Percentiles rank a stretch among this genome's conserved stretches.
Conservation (phyloP, 202 grass and related monocot species). For the Panicum hallii region DNA sequence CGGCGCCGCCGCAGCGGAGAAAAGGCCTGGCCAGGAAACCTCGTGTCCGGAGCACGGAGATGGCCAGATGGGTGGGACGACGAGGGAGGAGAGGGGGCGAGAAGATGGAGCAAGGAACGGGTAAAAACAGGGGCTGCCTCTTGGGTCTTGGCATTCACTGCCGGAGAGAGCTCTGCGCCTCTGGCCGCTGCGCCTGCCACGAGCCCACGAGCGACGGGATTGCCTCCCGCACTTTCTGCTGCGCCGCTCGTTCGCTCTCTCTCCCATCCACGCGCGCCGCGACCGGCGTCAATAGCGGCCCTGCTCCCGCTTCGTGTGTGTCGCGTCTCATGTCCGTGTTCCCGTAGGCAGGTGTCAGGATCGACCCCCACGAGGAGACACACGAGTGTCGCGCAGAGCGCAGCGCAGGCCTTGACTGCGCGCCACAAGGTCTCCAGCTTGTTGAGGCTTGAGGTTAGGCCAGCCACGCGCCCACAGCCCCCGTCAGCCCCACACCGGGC, state of each 20-base stretch:
- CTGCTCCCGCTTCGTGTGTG: not conserved
- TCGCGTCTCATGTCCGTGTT: not conserved
- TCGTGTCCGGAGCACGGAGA: not conserved
- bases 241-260: not conserved
- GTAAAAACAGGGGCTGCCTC: not conserved
- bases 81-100: too few species aligned
- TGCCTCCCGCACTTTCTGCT: conserved; percentile 61
- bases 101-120: not conserved
- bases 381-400: conserved; percentile 16
- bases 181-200: not conserved
- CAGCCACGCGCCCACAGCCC: too few species aligned
- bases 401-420: not conserved
- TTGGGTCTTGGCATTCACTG: not conserved
- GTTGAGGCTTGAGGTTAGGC: too few species aligned
- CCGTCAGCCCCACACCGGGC: too few species aligned
- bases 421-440: not conserved
- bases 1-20: not conserved
- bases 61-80: too few species aligned
- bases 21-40: not conserved
- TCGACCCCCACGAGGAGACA: conserved; percentile 50
- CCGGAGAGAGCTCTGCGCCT: not conserved
- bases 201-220: conserved; percentile 31
- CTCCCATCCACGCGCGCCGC: too few species aligned
- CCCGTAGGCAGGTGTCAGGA: conserved; percentile 40
- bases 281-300: not conserved